Base-by-base conservation (phyloP, 495 filamentous ascomycete species). In the Cenococcum geophilum region DNA sequence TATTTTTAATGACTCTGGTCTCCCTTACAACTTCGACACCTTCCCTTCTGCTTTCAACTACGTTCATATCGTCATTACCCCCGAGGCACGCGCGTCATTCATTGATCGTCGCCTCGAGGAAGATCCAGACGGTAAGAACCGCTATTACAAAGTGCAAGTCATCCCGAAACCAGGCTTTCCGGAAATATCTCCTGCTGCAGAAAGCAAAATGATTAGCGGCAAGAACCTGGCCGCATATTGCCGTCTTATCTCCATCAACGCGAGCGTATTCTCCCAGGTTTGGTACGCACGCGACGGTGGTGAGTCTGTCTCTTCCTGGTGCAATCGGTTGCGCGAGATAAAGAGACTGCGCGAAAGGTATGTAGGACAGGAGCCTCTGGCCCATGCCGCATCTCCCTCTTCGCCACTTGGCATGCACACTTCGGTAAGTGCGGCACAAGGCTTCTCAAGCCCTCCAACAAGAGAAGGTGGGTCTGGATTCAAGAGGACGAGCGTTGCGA, bases 31-130 rank as follows among this genome's bases (percentile, higher is more conserved):
- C 57, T 95, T 96, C 68, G 84, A 96, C 72, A 96, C 90, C 4
- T 92, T 99, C 61, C 89, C 89, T 0, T 92, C 89, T 0, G 86
- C 89, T 63, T 95, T 97, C 78, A 96, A 96, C 72, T 93, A 85
- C 63, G 89, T 97, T 74, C 89, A 96, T 74, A 97, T 99, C 64
- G 85, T 97, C 64, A 91, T 99, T 70, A 89, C 88, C 1, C 95
- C 95, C 0, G 89, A 90, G 42, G 89, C 87, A 27, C 79, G 83
- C 25, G 79, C 79, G 25, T 80, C 80, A 10, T 87, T 86, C 70
- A 74, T 84, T 55, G 66, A 73, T 48, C 58, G 67, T 11, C 70
- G 71, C 51, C 49, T 56, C 3, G 63, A 59, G 60, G 63, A 58
- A 61, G 68, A 50, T 16, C 45, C 60, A 6, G 59, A 64, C 40